Evolutionary conservation across 768 basidiomycete species (phyloP).

Genomic region (Holtermannia corniformis): DNA sequence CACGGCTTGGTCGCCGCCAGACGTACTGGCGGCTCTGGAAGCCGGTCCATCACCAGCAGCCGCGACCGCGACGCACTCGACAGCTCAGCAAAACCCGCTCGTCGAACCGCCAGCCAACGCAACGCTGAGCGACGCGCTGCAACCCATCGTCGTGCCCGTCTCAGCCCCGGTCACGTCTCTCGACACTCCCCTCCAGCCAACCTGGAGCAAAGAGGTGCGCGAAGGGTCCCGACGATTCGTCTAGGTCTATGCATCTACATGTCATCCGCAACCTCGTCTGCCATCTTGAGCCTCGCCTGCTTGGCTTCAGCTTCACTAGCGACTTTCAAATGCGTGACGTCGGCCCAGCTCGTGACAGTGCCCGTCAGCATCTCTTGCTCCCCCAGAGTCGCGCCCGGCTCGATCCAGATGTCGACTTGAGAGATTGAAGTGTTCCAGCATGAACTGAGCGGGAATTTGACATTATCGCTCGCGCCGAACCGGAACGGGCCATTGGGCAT

Average conservation of each 20-base stretch:
- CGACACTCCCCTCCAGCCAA: not conserved
- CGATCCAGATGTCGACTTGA: not conserved
- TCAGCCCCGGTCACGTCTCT: not conserved
- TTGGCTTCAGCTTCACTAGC: not conserved
- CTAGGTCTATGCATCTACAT: not conserved
- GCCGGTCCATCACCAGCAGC: not conserved
- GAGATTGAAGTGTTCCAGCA: not conserved
- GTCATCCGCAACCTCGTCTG: not conserved
- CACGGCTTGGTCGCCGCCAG: no score
- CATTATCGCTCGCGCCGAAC: not conserved
- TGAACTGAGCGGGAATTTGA: not conserved
- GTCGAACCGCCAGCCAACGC: not conserved
- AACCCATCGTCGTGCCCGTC: not conserved
- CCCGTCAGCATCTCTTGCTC: not conserved
- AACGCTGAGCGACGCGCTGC: not conserved
- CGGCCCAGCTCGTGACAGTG: not conserved
- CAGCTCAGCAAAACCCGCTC: not conserved
- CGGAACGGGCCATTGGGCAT: not conserved
- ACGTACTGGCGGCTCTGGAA: no score
- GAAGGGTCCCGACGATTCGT: not conserved
- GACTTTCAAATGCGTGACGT: not conserved
- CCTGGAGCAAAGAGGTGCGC: not conserved
- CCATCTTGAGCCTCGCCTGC: not conserved
- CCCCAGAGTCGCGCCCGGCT: no score
- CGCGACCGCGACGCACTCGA: not conserved